phyloP scores from a whole-genome alignment of 805 yeast species.

The Scheffersomyces ergatensis region DNA sequence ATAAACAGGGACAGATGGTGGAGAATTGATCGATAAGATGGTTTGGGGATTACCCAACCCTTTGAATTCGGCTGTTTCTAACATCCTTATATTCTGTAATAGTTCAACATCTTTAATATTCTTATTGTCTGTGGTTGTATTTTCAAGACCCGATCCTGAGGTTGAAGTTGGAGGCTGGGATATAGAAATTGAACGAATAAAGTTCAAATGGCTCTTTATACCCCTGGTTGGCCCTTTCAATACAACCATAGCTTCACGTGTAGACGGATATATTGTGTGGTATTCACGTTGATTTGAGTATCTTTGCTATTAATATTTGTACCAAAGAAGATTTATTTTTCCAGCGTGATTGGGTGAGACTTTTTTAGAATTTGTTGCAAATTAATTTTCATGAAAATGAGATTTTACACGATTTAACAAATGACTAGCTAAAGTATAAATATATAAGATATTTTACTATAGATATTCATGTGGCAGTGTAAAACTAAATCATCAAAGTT shows the following conservation, averaged over 20 bases:
- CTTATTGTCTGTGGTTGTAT: conserved; percentile 6
- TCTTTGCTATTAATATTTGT: too few relatives aligned
- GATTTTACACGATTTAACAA: too few relatives aligned
- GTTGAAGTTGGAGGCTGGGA: conserved; percentile 5
- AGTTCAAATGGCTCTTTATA: background rate
- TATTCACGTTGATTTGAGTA: too few relatives aligned
- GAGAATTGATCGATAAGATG: conserved; percentile 47
- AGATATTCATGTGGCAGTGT: too few relatives aligned
- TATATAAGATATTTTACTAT: too few relatives aligned
- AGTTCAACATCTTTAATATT: conserved; percentile 11
- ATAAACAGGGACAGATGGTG: conserved; percentile 57
- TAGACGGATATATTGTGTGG: too few relatives aligned
- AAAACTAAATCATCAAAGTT: too few relatives aligned
- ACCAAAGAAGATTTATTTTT: background rate
- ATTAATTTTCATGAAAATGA: too few relatives aligned
- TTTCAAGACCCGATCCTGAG: conserved; percentile 1
- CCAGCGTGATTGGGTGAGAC: background rate
- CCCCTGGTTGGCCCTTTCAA: background rate
- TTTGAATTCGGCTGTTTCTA: conserved; percentile 25
- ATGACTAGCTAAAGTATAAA: too few relatives aligned
- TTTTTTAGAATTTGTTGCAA: background rate
- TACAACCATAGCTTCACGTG: too few relatives aligned
- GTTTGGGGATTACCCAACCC: conserved; percentile 17
- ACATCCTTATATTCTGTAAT: conserved; percentile 12
- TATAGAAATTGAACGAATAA: conserved; percentile 9